These are phyloP conservation scores for Paratinospora sagittata DNA, from an alignment of 164 flowering plant species.

Conservation along the genomic window DNA sequence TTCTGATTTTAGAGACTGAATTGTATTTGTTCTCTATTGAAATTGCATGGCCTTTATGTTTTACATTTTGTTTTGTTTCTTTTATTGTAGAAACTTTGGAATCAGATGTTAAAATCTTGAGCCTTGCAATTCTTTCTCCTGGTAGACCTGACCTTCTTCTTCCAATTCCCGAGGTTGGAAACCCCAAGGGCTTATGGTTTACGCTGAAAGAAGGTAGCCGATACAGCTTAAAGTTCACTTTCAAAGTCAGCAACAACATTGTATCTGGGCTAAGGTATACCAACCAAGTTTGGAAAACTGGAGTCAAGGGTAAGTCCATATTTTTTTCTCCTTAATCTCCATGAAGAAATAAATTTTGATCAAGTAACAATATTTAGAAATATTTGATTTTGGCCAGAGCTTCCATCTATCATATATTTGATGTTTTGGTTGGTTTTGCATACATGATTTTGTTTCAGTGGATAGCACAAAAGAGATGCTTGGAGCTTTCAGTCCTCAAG, in stretches of 20 bases:
- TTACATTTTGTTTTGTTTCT: neutral
- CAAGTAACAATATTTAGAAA: neutral
- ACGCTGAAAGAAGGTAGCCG: slow-evolving; percentile 58
- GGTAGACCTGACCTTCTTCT: slow-evolving; percentile 50
- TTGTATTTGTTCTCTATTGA: neutral
- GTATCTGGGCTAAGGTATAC: slow-evolving; percentile 45
- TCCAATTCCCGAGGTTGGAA: slow-evolving; percentile 39
- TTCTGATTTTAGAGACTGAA: neutral
- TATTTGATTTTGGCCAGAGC: neutral
- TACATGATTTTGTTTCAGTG: slow-evolving; percentile 30
- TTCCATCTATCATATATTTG: neutral
- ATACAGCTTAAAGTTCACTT: slow-evolving; percentile 46
- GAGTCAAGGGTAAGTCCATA: slow-evolving; percentile 13
- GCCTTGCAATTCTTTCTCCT: slow-evolving; percentile 46
- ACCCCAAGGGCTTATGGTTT: slow-evolving; percentile 51
- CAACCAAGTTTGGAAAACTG: slow-evolving; percentile 25
- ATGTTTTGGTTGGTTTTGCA: neutral
- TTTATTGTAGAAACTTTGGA: slow-evolving; percentile 40
- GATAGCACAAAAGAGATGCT: slow-evolving; percentile 64
- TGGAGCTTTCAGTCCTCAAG: slow-evolving; percentile 68
- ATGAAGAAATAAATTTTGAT: neutral
- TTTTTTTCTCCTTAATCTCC: neutral
- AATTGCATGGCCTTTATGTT: neutral
- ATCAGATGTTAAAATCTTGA: slow-evolving; percentile 49
- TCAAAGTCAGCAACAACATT: slow-evolving; percentile 53